These are phyloP conservation scores for Candida sp. DNA, from an alignment of 1,139 yeast species.

Conservation along the genomic window DNA sequence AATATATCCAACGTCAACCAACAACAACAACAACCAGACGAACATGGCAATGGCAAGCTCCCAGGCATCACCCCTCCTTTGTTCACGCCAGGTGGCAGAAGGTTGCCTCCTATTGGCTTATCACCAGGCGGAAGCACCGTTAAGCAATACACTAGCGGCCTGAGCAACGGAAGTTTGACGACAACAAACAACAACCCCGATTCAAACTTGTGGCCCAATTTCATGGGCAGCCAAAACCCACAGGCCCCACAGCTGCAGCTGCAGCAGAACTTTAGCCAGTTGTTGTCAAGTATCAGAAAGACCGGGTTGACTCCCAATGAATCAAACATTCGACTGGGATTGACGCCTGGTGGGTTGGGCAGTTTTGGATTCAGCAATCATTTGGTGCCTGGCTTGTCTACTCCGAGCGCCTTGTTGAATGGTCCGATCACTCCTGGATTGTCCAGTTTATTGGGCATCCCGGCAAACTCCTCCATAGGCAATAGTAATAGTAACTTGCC, in stretches of 20 bases:
- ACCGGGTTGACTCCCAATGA: conserved; percentile 77
- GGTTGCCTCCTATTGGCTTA: conserved; percentile 58
- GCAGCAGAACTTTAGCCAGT: conserved; percentile 25
- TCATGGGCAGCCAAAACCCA: conserved; percentile 13
- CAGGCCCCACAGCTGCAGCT: conserved; percentile 13
- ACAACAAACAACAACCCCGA: background rate
- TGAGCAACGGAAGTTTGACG: conserved; percentile 1
- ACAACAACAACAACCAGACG: conserved; percentile 12
- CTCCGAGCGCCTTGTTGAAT: conserved; percentile 46
- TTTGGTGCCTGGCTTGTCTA: conserved; percentile 39
- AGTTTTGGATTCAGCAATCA: conserved; percentile 38
- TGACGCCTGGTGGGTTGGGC: conserved; percentile 51
- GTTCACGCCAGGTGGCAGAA: conserved; percentile 64
- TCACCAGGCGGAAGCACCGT: conserved; percentile 34
- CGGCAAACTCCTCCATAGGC: conserved; percentile 2
- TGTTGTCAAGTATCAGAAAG: conserved; percentile 41
- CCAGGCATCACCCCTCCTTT: conserved; percentile 58
- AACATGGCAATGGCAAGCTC: conserved; percentile 24
- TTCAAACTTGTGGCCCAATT: conserved; percentile 2
- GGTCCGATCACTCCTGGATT: conserved; percentile 55
- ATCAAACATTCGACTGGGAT: conserved; percentile 65
- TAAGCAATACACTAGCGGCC: conserved; percentile 2
- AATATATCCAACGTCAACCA: conserved; percentile 30
- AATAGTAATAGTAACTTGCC: background rate
- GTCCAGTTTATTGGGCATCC: conserved; percentile 41